Conservation (phyloP, 1,139 yeast species). For the Insectozyma bohioensis region DNA sequence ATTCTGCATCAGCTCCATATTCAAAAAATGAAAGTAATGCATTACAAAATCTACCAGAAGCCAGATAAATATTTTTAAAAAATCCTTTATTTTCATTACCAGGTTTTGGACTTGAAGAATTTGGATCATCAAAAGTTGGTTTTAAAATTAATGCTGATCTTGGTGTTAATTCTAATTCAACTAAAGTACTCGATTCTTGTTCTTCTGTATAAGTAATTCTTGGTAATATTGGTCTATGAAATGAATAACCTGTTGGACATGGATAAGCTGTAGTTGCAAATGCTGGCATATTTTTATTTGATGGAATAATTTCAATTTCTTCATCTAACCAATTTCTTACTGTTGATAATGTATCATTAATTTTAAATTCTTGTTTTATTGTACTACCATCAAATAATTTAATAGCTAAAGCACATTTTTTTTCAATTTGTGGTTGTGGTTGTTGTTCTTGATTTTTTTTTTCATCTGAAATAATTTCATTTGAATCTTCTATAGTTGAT, state of each 20-base stretch:
- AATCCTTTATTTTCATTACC: constrained; percentile 16
- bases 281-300: constrained; percentile 30
- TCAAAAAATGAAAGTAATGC: constrained; percentile 46
- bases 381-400: constrained; percentile 57
- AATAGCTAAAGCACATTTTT: constrained; percentile 45
- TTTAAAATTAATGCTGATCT: constrained; percentile 66
- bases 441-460: constrained; percentile 1
- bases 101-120: constrained; percentile 16
- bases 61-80: constrained; percentile 16
- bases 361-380: constrained; percentile 41
- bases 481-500: constrained; percentile 1
- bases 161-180: constrained; percentile 55
- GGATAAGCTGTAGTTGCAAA: constrained; percentile 36
- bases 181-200: constrained; percentile 52
- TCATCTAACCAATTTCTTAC: constrained; percentile 66
- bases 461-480: background rate
- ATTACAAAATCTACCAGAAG: constrained; percentile 20
- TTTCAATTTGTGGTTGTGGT: constrained; percentile 1
- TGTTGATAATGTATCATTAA: constrained; percentile 44
- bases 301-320: constrained; percentile 33
- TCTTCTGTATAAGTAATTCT: constrained; percentile 41
- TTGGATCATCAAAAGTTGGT: constrained; percentile 42
- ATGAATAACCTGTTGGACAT: constrained; percentile 36
- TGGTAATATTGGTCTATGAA: constrained; percentile 39
- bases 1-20: constrained; percentile 39